These are phyloP conservation scores for Penicillium sp. DNA, from an alignment of 2,329 filamentous ascomycete genomes.

Conservation along the genomic window DNA sequence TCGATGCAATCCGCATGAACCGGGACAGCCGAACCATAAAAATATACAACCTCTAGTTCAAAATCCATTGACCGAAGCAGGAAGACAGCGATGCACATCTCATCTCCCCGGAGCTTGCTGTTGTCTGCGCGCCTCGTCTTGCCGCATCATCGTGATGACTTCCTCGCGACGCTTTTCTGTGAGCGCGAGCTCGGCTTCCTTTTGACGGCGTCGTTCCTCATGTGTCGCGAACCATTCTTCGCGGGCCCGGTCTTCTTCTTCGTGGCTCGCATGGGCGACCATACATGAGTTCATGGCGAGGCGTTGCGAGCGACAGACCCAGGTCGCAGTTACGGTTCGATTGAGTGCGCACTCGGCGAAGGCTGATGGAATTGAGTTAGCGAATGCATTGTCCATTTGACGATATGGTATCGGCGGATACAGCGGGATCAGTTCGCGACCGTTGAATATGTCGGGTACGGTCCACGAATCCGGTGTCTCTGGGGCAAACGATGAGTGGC, in stretches of 20 bases:
- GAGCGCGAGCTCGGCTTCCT: conserved; percentile 54
- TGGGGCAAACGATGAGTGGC: no score
- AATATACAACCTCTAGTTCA: no score
- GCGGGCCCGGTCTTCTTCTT: conserved; percentile 78
- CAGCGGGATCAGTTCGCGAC: no score
- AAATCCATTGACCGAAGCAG: no score
- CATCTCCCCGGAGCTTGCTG: conserved; percentile 15
- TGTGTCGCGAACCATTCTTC: conserved; percentile 87
- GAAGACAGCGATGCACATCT: background rate
- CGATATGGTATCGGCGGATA: background rate
- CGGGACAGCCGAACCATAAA: no score
- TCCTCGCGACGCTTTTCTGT: conserved; percentile 39
- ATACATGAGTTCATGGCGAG: conserved; percentile 92
- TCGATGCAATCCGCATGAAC: no score
- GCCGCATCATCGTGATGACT: conserved; percentile 40
- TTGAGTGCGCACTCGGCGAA: conserved; percentile 86
- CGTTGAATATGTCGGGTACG: no score
- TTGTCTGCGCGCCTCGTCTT: conserved; percentile 29
- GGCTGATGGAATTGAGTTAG: conserved; percentile 47
- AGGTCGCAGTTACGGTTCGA: conserved; percentile 81
- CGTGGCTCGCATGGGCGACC: conserved; percentile 74
- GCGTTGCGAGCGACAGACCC: conserved; percentile 73
- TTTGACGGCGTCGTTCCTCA: conserved; percentile 61
- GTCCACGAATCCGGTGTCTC: no score
- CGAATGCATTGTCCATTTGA: background rate